Conservation (phyloP, 2,329 filamentous ascomycete species). For the Conoideocrella luteorostrata region DNA sequence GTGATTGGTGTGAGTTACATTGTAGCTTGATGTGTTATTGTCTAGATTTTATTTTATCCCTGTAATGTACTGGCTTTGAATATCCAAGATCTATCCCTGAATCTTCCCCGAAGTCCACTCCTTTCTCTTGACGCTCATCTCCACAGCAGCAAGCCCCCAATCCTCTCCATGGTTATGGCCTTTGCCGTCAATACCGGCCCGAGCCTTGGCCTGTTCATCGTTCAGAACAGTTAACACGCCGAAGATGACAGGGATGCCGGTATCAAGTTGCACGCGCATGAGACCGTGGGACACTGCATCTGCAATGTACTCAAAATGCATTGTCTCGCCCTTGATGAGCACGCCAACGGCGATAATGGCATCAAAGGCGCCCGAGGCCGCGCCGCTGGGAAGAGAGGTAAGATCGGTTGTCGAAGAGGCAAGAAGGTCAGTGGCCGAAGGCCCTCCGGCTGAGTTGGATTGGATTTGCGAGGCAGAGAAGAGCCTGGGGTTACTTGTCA, state of each 20-base stretch:
- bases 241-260: constrained; percentile 83
- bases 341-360: constrained; percentile 93
- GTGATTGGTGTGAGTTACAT: too few species aligned
- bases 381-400: constrained; percentile 35
- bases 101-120: constrained; percentile 71
- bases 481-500: constrained; percentile 45
- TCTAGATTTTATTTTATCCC: too few species aligned
- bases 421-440: constrained; percentile 70
- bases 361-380: constrained; percentile 66
- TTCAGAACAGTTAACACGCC: constrained; percentile 83
- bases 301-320: constrained; percentile 99
- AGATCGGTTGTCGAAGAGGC: constrained; percentile 64
- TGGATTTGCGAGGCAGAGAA: constrained; percentile 85
- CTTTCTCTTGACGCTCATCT: constrained; percentile 82
- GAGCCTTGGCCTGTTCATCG: constrained; percentile 79
- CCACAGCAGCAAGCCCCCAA: constrained; percentile 91
- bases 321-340: constrained; percentile 96
- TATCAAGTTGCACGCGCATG: constrained; percentile 90
- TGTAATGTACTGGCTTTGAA: too few species aligned
- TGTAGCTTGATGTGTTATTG: too few species aligned
- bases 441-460: constrained; percentile 54
- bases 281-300: constrained; percentile 85
- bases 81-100: constrained; percentile 26
- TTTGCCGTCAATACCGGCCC: constrained; percentile 64
- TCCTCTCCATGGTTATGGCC: constrained; percentile 94